Evolutionary conservation across 1,284 basidiomycete genomes (phyloP).

Genomic region (Ceratobasidium sp.): DNA sequence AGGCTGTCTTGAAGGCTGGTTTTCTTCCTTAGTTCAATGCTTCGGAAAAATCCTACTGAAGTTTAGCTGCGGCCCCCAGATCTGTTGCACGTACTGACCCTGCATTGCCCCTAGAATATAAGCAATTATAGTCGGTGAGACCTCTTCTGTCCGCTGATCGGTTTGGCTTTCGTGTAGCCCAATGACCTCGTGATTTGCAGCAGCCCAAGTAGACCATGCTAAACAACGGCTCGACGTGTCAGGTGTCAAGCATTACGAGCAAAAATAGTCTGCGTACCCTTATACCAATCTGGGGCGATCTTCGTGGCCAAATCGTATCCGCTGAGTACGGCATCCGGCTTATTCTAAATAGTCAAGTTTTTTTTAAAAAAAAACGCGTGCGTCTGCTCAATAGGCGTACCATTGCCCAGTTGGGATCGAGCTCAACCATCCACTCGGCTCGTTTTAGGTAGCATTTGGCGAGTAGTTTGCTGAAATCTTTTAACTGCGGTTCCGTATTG

Average conservation of each 20-base stretch:
- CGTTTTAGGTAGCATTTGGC: slow-evolving; percentile 97
- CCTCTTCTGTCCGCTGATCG: slow-evolving; percentile 32
- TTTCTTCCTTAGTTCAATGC: slow-evolving; percentile 26
- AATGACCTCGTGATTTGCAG: slow-evolving; percentile 37
- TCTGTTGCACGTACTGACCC: neutral
- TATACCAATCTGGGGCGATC: slow-evolving; percentile 38
- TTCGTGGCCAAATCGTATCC: slow-evolving; percentile 35
- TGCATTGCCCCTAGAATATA: slow-evolving; percentile 36
- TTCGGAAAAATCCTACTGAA: slow-evolving; percentile 35
- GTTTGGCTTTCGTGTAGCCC: slow-evolving; percentile 19
- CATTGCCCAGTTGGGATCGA: slow-evolving; percentile 23
- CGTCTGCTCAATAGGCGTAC: neutral
- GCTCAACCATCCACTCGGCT: slow-evolving; percentile 78
- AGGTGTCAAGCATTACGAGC: neutral
- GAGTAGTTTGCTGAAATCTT: slow-evolving; percentile 86
- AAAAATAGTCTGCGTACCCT: neutral
- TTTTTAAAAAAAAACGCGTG: no score
- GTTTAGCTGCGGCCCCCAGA: neutral
- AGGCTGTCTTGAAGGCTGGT: slow-evolving; percentile 33
- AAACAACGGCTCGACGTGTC: neutral
- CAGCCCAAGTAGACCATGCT: slow-evolving; percentile 40
- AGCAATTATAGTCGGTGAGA: slow-evolving; percentile 16
- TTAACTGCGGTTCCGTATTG: slow-evolving; percentile 69
- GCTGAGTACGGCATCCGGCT: slow-evolving; percentile 26
- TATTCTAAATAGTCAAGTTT: neutral